Evolutionary conservation across 2,329 filamentous ascomycete species (phyloP), one percentile per base, ranked within the genome.

Genomic region (Fusarium tricinctum): DNA sequence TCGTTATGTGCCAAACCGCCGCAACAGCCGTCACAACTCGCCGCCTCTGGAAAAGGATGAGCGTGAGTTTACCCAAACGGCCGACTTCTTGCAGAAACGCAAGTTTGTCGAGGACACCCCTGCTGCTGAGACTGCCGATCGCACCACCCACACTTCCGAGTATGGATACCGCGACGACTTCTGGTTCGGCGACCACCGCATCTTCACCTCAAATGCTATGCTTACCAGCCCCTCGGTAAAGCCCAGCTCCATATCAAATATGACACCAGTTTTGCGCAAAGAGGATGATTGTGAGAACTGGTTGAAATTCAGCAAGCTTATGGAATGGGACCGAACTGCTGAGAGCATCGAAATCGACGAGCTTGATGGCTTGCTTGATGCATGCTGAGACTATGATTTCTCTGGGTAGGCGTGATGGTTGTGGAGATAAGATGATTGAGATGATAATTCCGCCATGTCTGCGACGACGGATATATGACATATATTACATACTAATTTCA

Each of bases 21-120:
- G 79, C 73, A 76, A 81, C 70, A 74, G 78, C 62, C 89, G 92
- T 62, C 91, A 91, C n/a, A 89, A 91, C 23, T 96, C 93, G 68
- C 94, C 95, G 51, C 93, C 94, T 17, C 85, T 98, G 38, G 95
- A 98, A 81, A 93, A 92, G 74, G 95, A 98, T 73, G 95, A 98
- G 83, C 92, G 92, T 76, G 96, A 98, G 79, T 99, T 99, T 76
- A 97, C 95, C 8, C 93, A 97, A 80, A 98, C 94, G 2, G 96
- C 96, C 17, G 92, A 93, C 71, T 93, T 91, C 48, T 87, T 98
- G 73, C 92, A 88, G 73, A 89, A 88, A 77, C 83, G 86, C 64
- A 90, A 89, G 74, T 81, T 89, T 22, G 84, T 78, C 44, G 83
- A 84, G 28, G 82, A 82, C 40, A 53, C 64, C 12, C 67, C 75